Percentiles rank a stretch among this genome's conserved stretches.
Evolutionary conservation across 257 asterid genomes (phyloP).

Genomic region (Solanum stenotomum): DNA sequence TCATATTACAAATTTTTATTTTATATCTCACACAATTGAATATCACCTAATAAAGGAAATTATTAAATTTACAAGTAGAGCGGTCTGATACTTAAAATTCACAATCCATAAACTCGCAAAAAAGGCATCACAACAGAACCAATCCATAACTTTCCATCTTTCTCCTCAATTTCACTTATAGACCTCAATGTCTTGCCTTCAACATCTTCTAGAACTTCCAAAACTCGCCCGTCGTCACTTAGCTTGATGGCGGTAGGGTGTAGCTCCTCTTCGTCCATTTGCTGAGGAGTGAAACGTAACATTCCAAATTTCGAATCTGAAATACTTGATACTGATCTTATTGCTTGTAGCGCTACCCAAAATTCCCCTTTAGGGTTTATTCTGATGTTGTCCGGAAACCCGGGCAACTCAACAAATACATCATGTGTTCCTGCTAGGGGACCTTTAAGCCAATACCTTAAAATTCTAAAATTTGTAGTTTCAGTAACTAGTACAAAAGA

Average conservation of each 20-base stretch:
- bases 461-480: constrained; percentile 15
- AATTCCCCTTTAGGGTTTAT: constrained; percentile 44
- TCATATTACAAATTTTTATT: not conserved
- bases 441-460: constrained; percentile 45
- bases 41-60: no score
- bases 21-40: not conserved
- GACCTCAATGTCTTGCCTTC: constrained; percentile 44
- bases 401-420: constrained; percentile 34
- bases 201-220: constrained; percentile 45
- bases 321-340: constrained; percentile 17
- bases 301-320: not conserved
- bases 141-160: constrained; percentile 51
- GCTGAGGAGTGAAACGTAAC: not conserved
- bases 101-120: constrained; percentile 29
- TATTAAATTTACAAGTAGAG: no score
- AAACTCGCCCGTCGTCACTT: constrained; percentile 30
- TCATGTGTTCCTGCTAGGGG: constrained; percentile 37
- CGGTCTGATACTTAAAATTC: not conserved
- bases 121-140: constrained; percentile 49
- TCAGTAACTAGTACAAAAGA: not conserved
- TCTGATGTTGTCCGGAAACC: constrained; percentile 60
- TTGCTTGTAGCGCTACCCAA: constrained; percentile 62
- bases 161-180: constrained; percentile 59
- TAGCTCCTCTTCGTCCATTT: constrained; percentile 36
- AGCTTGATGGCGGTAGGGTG: constrained; percentile 54